Conservation (phyloP, 2,329 filamentous ascomycete species). For the Venturia oleaginea region DNA sequence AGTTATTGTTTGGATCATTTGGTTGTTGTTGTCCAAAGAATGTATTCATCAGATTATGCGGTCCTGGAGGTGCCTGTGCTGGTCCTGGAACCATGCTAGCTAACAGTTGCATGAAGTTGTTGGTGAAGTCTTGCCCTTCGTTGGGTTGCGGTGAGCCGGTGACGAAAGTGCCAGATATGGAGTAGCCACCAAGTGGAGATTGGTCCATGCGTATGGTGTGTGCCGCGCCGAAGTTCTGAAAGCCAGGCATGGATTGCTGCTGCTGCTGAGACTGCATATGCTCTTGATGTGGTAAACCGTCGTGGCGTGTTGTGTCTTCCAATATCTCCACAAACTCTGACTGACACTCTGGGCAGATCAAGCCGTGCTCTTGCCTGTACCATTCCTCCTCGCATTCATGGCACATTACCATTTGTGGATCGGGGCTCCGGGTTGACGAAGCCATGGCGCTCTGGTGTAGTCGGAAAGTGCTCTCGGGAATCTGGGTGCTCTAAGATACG, state of each 20-base stretch:
- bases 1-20: not conserved
- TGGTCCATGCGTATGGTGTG: slow-evolving; percentile 10
- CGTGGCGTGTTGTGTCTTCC: slow-evolving; percentile 29
- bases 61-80: not conserved
- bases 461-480: not conserved
- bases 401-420: slow-evolving; percentile 65
- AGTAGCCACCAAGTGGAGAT: not conserved
- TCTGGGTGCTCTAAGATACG: not conserved
- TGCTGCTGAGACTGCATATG: not conserved
- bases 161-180: not conserved
- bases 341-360: slow-evolving; percentile 68
- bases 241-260: not conserved
- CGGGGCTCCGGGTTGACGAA: not conserved
- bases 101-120: slow-evolving; percentile 8
- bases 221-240: slow-evolving; percentile 17
- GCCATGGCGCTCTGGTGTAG: not conserved
- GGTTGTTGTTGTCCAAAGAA: not conserved
- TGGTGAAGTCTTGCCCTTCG: slow-evolving; percentile 2
- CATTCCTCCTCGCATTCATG: slow-evolving; percentile 75
- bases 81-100: not conserved
- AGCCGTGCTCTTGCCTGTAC: slow-evolving; percentile 59
- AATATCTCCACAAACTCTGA: slow-evolving; percentile 83
- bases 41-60: not conserved
- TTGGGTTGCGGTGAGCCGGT: not conserved
- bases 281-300: not conserved